phyloP scores from a whole-genome alignment of 352 stramenopile species.

The Pythium scleroteichum region DNA sequence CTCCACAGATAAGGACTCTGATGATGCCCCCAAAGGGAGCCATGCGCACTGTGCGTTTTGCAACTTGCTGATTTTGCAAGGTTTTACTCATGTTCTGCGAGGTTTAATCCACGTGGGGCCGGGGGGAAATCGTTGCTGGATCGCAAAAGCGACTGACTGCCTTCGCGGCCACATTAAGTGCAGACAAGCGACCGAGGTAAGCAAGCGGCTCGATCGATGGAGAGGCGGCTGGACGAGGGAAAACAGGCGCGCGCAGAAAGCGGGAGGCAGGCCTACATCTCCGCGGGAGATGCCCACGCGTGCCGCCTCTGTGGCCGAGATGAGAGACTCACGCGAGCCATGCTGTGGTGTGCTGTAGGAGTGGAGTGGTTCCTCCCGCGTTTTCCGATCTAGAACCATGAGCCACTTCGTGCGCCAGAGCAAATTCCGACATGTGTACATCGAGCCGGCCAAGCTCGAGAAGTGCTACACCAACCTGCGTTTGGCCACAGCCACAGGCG shows the following conservation, averaged over 20 bases:
- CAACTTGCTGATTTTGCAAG: conserved; percentile 22
- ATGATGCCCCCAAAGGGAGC: neutral
- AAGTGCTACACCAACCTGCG: conserved; percentile 91
- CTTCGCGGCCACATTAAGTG: conserved; percentile 21
- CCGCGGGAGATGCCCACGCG: no score
- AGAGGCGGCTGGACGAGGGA: neutral
- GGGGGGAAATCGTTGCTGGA: conserved; percentile 26
- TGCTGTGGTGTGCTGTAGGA: conserved; percentile 14
- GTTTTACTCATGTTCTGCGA: conserved; percentile 24
- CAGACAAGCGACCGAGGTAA: conserved; percentile 22
- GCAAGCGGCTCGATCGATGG: conserved; percentile 1
- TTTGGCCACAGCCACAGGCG: conserved; percentile 96
- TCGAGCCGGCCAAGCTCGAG: conserved; percentile 95
- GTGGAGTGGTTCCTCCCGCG: neutral
- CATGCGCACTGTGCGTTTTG: conserved; percentile 27
- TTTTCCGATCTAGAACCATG: conserved; percentile 52
- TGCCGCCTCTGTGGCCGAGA: no score
- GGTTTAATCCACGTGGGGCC: conserved; percentile 30
- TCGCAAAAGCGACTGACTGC: conserved; percentile 23
- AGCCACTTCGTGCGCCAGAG: conserved; percentile 95
- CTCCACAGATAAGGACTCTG: neutral
- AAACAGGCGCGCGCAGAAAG: neutral
- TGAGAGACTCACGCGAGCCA: neutral
- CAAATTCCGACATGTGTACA: conserved; percentile 99
- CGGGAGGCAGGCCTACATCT: no score